Percentiles rank a stretch among this genome's conserved stretches.
These are phyloP conservation scores for Platismatia glauca DNA, from an alignment of 495 filamentous ascomycete genomes.

Conservation along the genomic window DNA sequence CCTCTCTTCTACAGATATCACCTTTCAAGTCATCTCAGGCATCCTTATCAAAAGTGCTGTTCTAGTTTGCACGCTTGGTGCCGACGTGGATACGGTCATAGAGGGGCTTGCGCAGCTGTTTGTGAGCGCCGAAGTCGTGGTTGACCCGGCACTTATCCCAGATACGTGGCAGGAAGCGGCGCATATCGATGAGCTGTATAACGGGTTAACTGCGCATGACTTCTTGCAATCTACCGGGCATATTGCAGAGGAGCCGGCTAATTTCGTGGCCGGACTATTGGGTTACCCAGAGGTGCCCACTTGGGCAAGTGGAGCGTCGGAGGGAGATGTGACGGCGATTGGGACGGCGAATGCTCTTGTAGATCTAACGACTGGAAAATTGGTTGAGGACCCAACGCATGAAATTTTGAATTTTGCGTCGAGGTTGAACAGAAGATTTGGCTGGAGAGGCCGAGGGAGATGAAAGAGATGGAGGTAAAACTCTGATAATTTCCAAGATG, in stretches of 20 bases:
- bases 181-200: background rate
- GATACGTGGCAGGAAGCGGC: background rate
- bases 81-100: background rate
- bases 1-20: background rate
- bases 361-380: background rate
- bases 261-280: background rate
- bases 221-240: background rate
- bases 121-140: background rate
- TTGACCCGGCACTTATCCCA: background rate
- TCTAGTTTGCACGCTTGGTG: background rate
- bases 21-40: background rate
- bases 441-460: background rate
- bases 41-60: constrained; percentile 1
- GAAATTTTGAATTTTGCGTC: background rate
- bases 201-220: background rate
- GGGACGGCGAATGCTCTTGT: background rate
- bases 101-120: background rate
- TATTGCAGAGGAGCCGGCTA: background rate
- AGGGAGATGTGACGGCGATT: background rate
- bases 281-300: background rate
- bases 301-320: background rate
- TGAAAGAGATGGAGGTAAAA: background rate
- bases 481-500: background rate
- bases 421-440: background rate
- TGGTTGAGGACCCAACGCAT: background rate